Percentiles rank a stretch among this genome's conserved stretches.
phyloP scores from a whole-genome alignment of 78 protist species.

The Pigoraptor vietnamica region DNA sequence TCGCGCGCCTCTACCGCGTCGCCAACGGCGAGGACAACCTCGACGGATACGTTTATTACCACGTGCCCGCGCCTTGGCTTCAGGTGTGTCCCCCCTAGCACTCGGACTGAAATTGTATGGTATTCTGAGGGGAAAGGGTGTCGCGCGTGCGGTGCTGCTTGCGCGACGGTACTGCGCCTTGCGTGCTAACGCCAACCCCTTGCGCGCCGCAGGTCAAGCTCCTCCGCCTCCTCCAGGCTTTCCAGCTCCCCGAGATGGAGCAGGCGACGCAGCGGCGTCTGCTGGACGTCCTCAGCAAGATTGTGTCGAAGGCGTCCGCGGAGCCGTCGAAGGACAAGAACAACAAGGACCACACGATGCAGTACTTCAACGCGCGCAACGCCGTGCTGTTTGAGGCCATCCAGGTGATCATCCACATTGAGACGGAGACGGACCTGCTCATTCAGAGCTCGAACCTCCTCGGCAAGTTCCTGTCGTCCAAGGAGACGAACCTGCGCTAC shows the following conservation, averaged over 20 bases:
- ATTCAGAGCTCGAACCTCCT: slow-evolving; percentile 46
- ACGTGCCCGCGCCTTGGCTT: slow-evolving; percentile 86
- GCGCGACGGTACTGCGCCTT: too few relatives aligned
- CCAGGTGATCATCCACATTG: slow-evolving; percentile 66
- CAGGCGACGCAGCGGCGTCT: background rate
- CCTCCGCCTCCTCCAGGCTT: slow-evolving; percentile 83
- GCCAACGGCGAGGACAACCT: slow-evolving; percentile 16
- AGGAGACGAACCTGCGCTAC: slow-evolving; percentile 88
- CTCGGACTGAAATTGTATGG: too few relatives aligned
- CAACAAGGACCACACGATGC: slow-evolving; percentile 25
- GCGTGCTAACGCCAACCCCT: too few relatives aligned
- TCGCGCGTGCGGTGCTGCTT: background rate
- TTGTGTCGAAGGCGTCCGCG: background rate
- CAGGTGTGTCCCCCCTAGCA: too few relatives aligned
- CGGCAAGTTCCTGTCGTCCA: slow-evolving; percentile 69
- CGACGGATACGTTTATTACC: slow-evolving; percentile 69
- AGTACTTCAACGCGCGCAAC: slow-evolving; percentile 78
- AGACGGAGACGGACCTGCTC: slow-evolving; percentile 57
- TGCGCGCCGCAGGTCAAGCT: slow-evolving; percentile 84
- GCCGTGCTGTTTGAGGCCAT: slow-evolving; percentile 91
- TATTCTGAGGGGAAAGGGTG: background rate
- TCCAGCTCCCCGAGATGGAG: slow-evolving; percentile 7
- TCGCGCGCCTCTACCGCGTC: background rate
- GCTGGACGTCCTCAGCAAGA: background rate
- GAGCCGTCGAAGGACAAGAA: background rate